Percentiles rank a stretch among this genome's conserved stretches.
Conservation (phyloP, 305 asterid genomes). For the Euphrasia arctica region DNA sequence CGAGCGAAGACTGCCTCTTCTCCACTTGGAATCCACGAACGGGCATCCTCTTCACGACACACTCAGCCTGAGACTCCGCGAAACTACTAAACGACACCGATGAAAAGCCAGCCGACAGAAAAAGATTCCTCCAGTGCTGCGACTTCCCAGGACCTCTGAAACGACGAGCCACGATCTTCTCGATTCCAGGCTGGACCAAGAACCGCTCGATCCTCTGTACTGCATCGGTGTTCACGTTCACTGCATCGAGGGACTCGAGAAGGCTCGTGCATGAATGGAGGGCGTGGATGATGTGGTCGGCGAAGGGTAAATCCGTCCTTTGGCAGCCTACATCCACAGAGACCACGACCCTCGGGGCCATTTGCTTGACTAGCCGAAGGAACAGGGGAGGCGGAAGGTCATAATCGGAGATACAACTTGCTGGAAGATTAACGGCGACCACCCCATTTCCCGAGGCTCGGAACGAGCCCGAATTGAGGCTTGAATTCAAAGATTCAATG, state of each 20-base stretch:
- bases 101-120: slow-evolving; percentile 44
- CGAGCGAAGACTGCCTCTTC: slow-evolving; percentile 46
- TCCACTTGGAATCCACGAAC: slow-evolving; percentile 55
- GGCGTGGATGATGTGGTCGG: slow-evolving; percentile 44
- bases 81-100: slow-evolving; percentile 43
- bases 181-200: slow-evolving; percentile 49
- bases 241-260: slow-evolving; percentile 56
- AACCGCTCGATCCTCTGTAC: slow-evolving; percentile 46
- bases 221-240: slow-evolving; percentile 30
- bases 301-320: slow-evolving; percentile 41
- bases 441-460: slow-evolving; percentile 32
- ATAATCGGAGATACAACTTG: slow-evolving; percentile 31
- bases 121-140: slow-evolving; percentile 46
- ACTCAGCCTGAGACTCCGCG: slow-evolving; percentile 53
- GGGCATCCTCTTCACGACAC: slow-evolving; percentile 38
- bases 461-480: slow-evolving; percentile 33
- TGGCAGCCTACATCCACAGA: slow-evolving; percentile 48
- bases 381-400: slow-evolving; percentile 33
- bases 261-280: slow-evolving; percentile 39
- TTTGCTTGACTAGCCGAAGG: slow-evolving; percentile 44
- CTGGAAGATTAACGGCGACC: slow-evolving; percentile 48
- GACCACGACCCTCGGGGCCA: slow-evolving; percentile 46
- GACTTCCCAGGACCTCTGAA: slow-evolving; percentile 31
- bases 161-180: slow-evolving; percentile 35
- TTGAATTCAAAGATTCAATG: slow-evolving; percentile 34